These are phyloP conservation scores for Ailanthus altissimus DNA, from an alignment of 345 rosid species.

Conservation along the genomic window DNA sequence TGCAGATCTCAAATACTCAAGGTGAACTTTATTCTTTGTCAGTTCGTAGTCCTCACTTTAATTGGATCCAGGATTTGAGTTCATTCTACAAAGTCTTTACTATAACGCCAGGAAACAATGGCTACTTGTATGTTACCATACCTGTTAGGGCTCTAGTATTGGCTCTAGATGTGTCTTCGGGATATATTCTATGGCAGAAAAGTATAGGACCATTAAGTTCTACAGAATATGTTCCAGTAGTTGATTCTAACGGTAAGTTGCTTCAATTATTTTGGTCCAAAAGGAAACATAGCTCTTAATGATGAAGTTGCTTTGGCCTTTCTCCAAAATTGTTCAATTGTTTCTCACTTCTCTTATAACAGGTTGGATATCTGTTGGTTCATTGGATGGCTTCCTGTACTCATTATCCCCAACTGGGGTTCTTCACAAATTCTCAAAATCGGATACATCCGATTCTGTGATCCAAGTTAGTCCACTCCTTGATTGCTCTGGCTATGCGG, in stretches of 20 bases:
- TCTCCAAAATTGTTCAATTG: neutral
- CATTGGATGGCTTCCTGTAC: slow-evolving; percentile 79
- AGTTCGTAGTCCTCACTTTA: slow-evolving; percentile 52
- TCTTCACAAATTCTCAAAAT: slow-evolving; percentile 51
- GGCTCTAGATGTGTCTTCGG: slow-evolving; percentile 69
- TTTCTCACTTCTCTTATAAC: neutral
- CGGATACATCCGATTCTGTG: slow-evolving; percentile 40
- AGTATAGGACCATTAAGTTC: slow-evolving; percentile 62
- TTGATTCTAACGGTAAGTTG: slow-evolving; percentile 66
- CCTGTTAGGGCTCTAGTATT: slow-evolving; percentile 51
- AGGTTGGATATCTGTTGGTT: slow-evolving; percentile 86
- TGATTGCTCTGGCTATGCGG: slow-evolving; percentile 76
- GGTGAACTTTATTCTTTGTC: slow-evolving; percentile 89
- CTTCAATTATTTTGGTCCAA: neutral
- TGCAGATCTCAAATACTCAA: slow-evolving; percentile 71
- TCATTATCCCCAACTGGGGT: slow-evolving; percentile 73
- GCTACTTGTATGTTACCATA: slow-evolving; percentile 59
- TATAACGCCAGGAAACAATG: slow-evolving; percentile 76
- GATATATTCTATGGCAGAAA: slow-evolving; percentile 67
- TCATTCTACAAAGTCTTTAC: slow-evolving; percentile 51
- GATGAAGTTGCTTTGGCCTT: neutral
- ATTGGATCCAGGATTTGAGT: slow-evolving; percentile 82
- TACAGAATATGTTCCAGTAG: slow-evolving; percentile 46
- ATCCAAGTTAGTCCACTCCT: slow-evolving; percentile 59
- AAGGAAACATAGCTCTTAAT: neutral